Percentiles rank a stretch among this genome's conserved stretches.
Evolutionary conservation across 2,329 filamentous ascomycete genomes (phyloP).

Genomic region (Colletotrichum falcatum): DNA sequence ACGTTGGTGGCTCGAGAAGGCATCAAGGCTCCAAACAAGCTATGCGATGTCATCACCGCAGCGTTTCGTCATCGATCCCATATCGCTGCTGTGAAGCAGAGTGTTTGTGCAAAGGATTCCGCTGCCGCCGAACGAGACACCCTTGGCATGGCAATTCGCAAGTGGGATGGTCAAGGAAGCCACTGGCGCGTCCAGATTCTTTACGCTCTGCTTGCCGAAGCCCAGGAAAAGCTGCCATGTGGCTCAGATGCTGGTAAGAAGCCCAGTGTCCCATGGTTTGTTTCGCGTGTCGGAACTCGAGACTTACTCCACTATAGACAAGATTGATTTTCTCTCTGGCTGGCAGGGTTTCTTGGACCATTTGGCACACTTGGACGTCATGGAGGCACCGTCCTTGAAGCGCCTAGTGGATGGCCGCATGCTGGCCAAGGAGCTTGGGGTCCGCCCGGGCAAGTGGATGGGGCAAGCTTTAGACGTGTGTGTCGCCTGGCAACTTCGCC

Average conservation of each 20-base stretch:
- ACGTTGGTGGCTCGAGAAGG: slow-evolving; percentile 79
- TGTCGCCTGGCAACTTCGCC: slow-evolving; percentile 88
- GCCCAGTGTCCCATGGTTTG: neutral
- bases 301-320: slow-evolving; percentile 49
- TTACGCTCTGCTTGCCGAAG: slow-evolving; percentile 75
- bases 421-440: slow-evolving; percentile 74
- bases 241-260: slow-evolving; percentile 24
- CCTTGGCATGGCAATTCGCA: slow-evolving; percentile 79
- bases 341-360: slow-evolving; percentile 70
- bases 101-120: slow-evolving; percentile 59
- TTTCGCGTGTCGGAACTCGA: neutral
- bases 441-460: slow-evolving; percentile 88
- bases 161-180: slow-evolving; percentile 72
- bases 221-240: slow-evolving; percentile 55
- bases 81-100: slow-evolving; percentile 72
- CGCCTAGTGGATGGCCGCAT: slow-evolving; percentile 80
- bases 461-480: slow-evolving; percentile 81
- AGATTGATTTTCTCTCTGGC: slow-evolving; percentile 58
- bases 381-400: slow-evolving; percentile 69
- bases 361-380: slow-evolving; percentile 64
- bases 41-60: slow-evolving; percentile 74
- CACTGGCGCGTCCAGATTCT: slow-evolving; percentile 80
- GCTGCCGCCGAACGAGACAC: slow-evolving; percentile 67
- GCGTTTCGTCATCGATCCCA: slow-evolving; percentile 71
- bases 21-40: slow-evolving; percentile 82